These are phyloP conservation scores for Phoma herbarum DNA, from an alignment of 2,329 filamentous ascomycete genomes.

Conservation along the genomic window DNA sequence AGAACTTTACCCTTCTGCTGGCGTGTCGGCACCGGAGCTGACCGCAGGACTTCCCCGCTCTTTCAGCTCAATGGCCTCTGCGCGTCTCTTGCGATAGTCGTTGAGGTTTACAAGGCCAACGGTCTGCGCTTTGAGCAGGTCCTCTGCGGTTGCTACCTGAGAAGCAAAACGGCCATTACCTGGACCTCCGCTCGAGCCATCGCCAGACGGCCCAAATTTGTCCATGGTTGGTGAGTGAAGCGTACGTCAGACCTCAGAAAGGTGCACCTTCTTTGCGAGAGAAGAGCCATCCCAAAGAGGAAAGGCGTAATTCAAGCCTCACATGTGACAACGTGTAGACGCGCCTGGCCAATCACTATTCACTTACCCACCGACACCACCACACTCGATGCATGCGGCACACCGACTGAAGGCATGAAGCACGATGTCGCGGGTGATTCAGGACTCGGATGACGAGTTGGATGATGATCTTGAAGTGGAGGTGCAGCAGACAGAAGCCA, in stretches of 20 bases:
- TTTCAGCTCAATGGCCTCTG: slow-evolving; percentile 91
- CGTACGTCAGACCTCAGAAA: neutral
- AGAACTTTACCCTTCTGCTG: slow-evolving; percentile 66
- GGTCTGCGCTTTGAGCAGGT: slow-evolving; percentile 83
- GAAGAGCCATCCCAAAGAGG: slow-evolving; percentile 18
- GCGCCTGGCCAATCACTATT: slow-evolving; percentile 21
- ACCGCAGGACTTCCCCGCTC: slow-evolving; percentile 79
- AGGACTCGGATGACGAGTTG: slow-evolving; percentile 50
- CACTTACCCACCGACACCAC: slow-evolving; percentile 2
- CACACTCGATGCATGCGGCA: neutral
- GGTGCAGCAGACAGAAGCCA: slow-evolving; percentile 18
- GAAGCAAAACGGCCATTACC: slow-evolving; percentile 72
- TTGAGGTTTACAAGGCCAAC: slow-evolving; percentile 91
- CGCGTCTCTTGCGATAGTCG: slow-evolving; percentile 95
- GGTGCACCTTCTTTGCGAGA: slow-evolving; percentile 3
- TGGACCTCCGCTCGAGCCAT: slow-evolving; percentile 32
- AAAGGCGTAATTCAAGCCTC: slow-evolving; percentile 13
- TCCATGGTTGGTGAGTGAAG: slow-evolving; percentile 35
- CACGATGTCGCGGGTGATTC: slow-evolving; percentile 41
- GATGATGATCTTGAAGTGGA: slow-evolving; percentile 41
- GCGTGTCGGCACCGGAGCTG: slow-evolving; percentile 62
- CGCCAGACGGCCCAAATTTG: slow-evolving; percentile 26
- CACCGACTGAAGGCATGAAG: slow-evolving; percentile 8
- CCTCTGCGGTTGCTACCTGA: slow-evolving; percentile 78
- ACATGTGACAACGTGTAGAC: slow-evolving; percentile 39